Base-by-base conservation (phyloP, 768 basidiomycete genomes). In the Dacryopinax primogenitus region DNA sequence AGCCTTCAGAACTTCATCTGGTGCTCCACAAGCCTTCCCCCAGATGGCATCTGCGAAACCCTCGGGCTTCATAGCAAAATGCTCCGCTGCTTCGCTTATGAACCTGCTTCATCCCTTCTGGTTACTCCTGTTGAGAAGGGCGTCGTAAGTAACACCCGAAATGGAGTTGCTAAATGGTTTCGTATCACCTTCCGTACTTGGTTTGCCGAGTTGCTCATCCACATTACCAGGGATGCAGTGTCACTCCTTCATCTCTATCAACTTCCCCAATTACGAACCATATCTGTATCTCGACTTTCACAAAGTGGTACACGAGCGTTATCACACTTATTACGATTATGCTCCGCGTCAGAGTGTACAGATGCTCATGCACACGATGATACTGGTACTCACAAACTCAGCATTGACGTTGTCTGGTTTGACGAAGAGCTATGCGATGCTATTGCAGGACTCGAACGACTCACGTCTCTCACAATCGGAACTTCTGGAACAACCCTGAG, bases 1-100 rank as follows among this genome's bases (percentile, higher is more conserved):
- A 63, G 67, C 32, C 67, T 78, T 21, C 75, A 77, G 65, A 68
- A 68, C 30, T 69, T 78, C 47, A 47, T 65, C 15, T 78, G 77
- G 77, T 45, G 64, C 28, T 74, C 75, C 63, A 64, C 72, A 7
- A 70, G 71, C 32, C 69, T 69, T 26, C 77, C 77, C 4, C 76
- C 77, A 11, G 77, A 78, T 68, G 76, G 77, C 6, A 30, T 78
- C 18, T 76, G 74, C 67, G 77, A 78, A 72, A 76, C 69, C 26
- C 68, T 77, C 62, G 67, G 64, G n/a, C 34, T 66, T 3, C 63
- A 69, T 62, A 73, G 71, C 65, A 64, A 70, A 30, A 71, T 70
- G 30, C 67, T 76, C 6, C 47, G 62, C 4, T 66, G 37, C 3
- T 74, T 76, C 37, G 32, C 66, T 7, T 72, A 69, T 62, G 63